Evolutionary conservation across 257 asterid genomes (phyloP), one percentile per base, ranked within the genome.

Genomic region (Nicotiana sylvestris): DNA sequence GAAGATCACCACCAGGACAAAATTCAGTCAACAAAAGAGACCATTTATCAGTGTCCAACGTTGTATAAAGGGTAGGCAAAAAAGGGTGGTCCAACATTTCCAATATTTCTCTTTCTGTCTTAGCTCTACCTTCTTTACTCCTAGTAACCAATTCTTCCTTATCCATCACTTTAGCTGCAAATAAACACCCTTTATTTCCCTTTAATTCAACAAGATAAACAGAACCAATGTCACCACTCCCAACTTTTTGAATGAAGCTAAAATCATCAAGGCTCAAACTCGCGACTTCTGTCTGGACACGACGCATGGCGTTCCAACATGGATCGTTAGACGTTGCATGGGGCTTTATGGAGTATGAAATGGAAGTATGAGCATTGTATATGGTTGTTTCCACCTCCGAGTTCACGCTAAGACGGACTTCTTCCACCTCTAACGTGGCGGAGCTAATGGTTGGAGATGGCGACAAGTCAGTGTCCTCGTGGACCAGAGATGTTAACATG

Each of bases 1-100:
- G 98, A 16, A 92, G 97, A 84, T 92, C 95, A 6, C 98, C 97
- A 12, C 98, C 98, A 56, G 92, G 94, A 67, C 98, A 94, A 83
- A 87, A 94, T 83, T 92, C 93, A 1, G 97, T 92, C 83, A 92
- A 81, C 88, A 92, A 87, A 80, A 97, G 92, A 0, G 91, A 88
- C 98, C 96, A 94, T 82, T 82, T 88, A 25, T 89, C 86, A 56
- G 88, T 86, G 18, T 92, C 94, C 88, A 94, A 81, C 10, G 89
- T 86, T 0, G 94, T 88, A 68, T 89, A 89, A n/a, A 94, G 93
- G 10, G 89, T 87, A 65, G 97, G 97, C 89, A 92, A 87, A 83
- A 92, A 94, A 5, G 98, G 97, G 84, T 94, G 98, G n/a, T 94
- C 92, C 92, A 94, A 86, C 88, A 89, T 86, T 85, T 88, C 87